Conservation (phyloP, 805 yeast species). For the Ogataea nitratoaversa region DNA sequence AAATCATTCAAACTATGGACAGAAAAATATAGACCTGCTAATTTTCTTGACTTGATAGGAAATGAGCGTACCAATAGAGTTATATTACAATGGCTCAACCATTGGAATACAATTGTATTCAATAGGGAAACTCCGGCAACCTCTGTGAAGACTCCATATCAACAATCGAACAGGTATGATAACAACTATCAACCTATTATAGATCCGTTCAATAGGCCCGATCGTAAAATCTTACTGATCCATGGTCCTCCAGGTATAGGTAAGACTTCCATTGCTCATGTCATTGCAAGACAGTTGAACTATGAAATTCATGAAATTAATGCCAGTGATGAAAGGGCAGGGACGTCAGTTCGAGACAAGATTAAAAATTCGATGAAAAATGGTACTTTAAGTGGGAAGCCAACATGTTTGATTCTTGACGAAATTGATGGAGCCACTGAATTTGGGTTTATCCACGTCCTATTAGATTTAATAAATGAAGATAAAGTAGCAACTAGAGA, state of each 20-base stretch:
- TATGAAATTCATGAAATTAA: constrained; percentile 79
- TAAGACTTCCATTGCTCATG: constrained; percentile 83
- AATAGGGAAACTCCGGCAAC: constrained; percentile 32
- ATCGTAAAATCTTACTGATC: constrained; percentile 60
- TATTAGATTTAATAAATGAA: constrained; percentile 52
- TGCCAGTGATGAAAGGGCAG: constrained; percentile 77
- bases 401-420: constrained; percentile 81
- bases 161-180: constrained; percentile 1
- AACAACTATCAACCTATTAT: constrained; percentile 9
- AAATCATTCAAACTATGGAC: constrained; percentile 36
- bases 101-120: constrained; percentile 61
- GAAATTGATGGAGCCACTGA: constrained; percentile 84
- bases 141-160: not conserved
- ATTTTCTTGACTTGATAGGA: constrained; percentile 65
- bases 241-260: constrained; percentile 96
- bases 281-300: constrained; percentile 77
- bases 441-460: constrained; percentile 51
- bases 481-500: constrained; percentile 52
- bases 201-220: constrained; percentile 59
- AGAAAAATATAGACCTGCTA: constrained; percentile 65
- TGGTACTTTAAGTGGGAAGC: constrained; percentile 62
- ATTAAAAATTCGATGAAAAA: constrained; percentile 60
- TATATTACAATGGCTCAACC: constrained; percentile 58
- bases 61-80: constrained; percentile 60
- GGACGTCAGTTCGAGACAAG: constrained; percentile 46